Conservation (phyloP, 2,329 filamentous ascomycete genomes). For the Oidium heveae region DNA sequence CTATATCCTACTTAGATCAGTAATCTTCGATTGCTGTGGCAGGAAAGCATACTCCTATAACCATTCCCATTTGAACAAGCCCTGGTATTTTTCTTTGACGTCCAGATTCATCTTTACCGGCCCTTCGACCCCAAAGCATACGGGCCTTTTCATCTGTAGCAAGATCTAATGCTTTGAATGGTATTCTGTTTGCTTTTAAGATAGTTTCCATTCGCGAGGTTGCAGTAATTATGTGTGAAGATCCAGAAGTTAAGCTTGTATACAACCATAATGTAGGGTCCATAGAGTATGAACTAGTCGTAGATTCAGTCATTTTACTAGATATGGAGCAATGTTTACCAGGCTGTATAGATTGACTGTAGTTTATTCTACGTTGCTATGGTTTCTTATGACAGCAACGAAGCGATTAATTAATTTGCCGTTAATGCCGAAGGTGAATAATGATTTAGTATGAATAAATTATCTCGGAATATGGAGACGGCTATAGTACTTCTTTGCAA, state of each 20-base stretch:
- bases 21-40: neutral
- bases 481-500: too few species aligned
- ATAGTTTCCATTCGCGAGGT: slow-evolving; percentile 93
- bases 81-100: slow-evolving; percentile 57
- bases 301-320: slow-evolving; percentile 11
- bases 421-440: too few species aligned
- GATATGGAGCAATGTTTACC: neutral
- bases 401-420: too few species aligned
- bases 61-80: slow-evolving; percentile 62
- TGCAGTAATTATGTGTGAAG: slow-evolving; percentile 85
- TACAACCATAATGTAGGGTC: slow-evolving; percentile 74
- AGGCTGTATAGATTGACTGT: too few species aligned
- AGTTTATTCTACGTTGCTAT: too few species aligned
- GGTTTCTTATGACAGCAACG: too few species aligned
- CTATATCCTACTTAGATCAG: slow-evolving; percentile 41
- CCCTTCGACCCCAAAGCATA: slow-evolving; percentile 66
- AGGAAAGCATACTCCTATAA: slow-evolving; percentile 48
- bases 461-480: too few species aligned
- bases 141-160: slow-evolving; percentile 74
- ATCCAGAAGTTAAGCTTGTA: slow-evolving; percentile 85
- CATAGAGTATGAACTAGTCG: slow-evolving; percentile 15
- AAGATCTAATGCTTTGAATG: slow-evolving; percentile 78
- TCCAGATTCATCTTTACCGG: slow-evolving; percentile 41
- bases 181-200: slow-evolving; percentile 77
- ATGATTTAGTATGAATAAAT: too few species aligned